A percentile compares a stretch with the other conserved stretches of the same genome.
Evolutionary conservation across 1,139 yeast genomes (phyloP).

Genomic region (Blastobotrys buckinghamii): DNA sequence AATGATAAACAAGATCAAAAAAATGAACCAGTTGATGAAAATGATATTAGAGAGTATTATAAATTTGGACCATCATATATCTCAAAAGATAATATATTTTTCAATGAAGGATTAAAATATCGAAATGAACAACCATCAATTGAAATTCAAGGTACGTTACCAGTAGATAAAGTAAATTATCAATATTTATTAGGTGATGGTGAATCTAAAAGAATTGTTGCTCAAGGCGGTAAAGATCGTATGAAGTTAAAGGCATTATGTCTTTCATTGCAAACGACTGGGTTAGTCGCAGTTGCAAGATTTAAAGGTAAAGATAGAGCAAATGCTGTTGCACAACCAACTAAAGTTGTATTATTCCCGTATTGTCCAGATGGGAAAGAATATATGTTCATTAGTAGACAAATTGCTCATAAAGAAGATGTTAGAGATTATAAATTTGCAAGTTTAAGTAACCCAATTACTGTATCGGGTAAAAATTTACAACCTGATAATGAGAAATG

Average conservation of each 20-base stretch:
- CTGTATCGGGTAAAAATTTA: constrained; percentile 33
- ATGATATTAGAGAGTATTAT: too few relatives aligned
- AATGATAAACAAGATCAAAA: too few relatives aligned
- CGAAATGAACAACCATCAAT: not conserved
- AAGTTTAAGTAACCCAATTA: constrained; percentile 37
- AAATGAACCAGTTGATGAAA: too few relatives aligned
- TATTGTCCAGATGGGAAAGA: constrained; percentile 36
- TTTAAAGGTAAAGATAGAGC: not conserved
- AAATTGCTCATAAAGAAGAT: constrained; percentile 76
- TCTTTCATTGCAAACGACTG: constrained; percentile 37
- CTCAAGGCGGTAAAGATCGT: constrained; percentile 41
- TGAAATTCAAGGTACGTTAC: not conserved
- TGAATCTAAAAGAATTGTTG: constrained; percentile 48
- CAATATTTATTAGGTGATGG: constrained; percentile 42
- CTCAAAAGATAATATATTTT: too few relatives aligned
- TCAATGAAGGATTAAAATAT: too few relatives aligned
- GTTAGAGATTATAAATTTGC: constrained; percentile 61
- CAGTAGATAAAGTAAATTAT: not conserved
- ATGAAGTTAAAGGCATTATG: constrained; percentile 50
- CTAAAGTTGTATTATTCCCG: constrained; percentile 29
- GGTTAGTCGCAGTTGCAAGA: constrained; percentile 4
- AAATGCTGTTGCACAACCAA: not conserved
- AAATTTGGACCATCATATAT: too few relatives aligned
- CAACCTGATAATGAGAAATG: constrained; percentile 18
- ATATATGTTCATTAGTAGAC: not conserved